Evolutionary conservation across 495 filamentous ascomycete genomes (phyloP).

Genomic region (Penicillium taxi): DNA sequence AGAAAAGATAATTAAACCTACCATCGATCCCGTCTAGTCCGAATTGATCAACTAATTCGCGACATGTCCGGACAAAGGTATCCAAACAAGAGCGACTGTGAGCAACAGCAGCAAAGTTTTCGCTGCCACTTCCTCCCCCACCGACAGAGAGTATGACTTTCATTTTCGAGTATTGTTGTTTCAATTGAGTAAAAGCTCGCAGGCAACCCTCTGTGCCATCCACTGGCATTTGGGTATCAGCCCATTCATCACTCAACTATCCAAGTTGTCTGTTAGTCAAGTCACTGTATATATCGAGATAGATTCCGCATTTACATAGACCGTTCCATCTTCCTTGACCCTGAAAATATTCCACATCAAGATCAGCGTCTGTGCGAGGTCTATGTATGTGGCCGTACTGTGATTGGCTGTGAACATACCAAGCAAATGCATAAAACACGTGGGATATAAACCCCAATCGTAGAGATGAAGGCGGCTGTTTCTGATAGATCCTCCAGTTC

Average conservation of each 20-base stretch:
- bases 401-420: constrained; percentile 34
- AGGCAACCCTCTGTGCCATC: constrained; percentile 73
- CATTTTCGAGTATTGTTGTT: constrained; percentile 65
- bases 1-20: constrained; percentile 25
- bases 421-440: constrained; percentile 85
- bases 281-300: not conserved
- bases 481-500: constrained; percentile 71
- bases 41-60: constrained; percentile 62
- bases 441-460: constrained; percentile 64
- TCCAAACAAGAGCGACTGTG: constrained; percentile 51
- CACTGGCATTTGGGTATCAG: constrained; percentile 70
- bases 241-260: constrained; percentile 81
- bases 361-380: no score
- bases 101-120: constrained; percentile 70
- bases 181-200: constrained; percentile 64
- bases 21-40: constrained; percentile 82
- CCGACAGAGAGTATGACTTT: constrained; percentile 82
- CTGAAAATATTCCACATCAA: constrained; percentile 35
- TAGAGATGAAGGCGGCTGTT: constrained; percentile 69
- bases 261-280: not conserved
- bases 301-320: constrained; percentile 54
- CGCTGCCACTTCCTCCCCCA: constrained; percentile 68
- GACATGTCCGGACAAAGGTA: constrained; percentile 65
- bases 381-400: no score
- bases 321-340: constrained; percentile 68